Base-by-base conservation (phyloP, 805 yeast genomes). In the Candida insectalens region DNA sequence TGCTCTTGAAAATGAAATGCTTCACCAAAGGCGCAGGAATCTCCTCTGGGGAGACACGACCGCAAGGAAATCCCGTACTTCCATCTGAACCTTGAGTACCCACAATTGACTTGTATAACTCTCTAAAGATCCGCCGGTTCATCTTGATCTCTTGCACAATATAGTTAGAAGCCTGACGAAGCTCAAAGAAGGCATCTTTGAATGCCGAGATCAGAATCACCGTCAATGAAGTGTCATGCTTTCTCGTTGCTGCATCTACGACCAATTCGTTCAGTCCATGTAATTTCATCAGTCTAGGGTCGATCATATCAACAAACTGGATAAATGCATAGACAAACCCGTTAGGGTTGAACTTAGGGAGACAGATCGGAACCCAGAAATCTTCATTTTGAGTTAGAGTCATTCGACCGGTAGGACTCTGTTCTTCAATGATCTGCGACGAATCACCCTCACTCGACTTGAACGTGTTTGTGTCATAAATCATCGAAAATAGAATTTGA, bases 291-390 rank as follows among this genome's bases (percentile, higher is more conserved):
- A 51, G 35, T 17, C 49, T 45, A 30, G 48, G 46, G 30, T 55
- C 57, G 13, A 60, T 51, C 23, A 60, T 42, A 32, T 66, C 67
- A 30, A 78, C 50, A 42, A 76, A 75, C 37, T 75, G 77, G 29
- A 87, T 81, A 47, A 81, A 84, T 9, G 85, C 76, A 49, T 92
- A 83, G 5, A 89, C 57, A 47, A 88, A 92, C 7, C 98, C 98
- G 42, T 77, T 76, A 2, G 84, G 61, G 50, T 92, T 89, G 62
- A 89, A 89, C 44, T 82, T 75, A 1, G 97, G 95, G 52, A 89
- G 65, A 55, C 98, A 89, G 1, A 89, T 65, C 0, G 98, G 98
- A 9, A 83, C 71, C 97, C 97, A 92, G 37, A 85, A 72, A 49
- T 88, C 96, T 44, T 82, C 82, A 36, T 64, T 50, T 43, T 69